Evolutionary conservation across 2,329 filamentous ascomycete species (phyloP).

Genomic region (Xylariaceae sp.): DNA sequence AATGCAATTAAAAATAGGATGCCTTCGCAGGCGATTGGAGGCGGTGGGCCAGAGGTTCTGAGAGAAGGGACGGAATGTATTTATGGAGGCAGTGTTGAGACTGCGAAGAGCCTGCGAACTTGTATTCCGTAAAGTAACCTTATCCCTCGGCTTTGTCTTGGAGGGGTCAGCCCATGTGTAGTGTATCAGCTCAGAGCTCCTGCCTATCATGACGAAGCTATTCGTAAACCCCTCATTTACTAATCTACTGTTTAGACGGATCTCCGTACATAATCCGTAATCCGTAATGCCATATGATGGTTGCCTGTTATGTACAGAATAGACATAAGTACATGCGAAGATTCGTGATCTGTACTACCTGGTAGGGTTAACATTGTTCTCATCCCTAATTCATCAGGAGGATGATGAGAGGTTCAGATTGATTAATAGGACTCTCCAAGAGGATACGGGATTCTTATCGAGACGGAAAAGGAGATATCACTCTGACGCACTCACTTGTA

Average conservation of each 20-base stretch:
- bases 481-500: neutral
- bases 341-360: too few species aligned
- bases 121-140: too few species aligned
- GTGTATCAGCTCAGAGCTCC: constrained; percentile 7
- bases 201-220: constrained; percentile 7
- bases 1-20: neutral
- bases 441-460: neutral
- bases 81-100: neutral
- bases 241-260: neutral
- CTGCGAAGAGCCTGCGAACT: neutral
- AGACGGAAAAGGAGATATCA: neutral
- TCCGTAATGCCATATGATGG: neutral
- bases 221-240: neutral
- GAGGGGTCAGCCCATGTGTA: constrained; percentile 1
- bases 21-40: neutral
- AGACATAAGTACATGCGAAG: neutral
- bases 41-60: neutral
- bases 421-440: neutral
- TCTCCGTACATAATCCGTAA: neutral
- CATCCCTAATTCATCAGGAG: too few species aligned
- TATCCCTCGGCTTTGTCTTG: neutral
- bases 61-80: neutral
- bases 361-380: too few species aligned
- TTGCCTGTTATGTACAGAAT: neutral
- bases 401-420: too few species aligned